A percentile compares a stretch with the other conserved stretches of the same genome.
Conservation (phyloP, 257 asterid species). For the Solanum medicagineum region DNA sequence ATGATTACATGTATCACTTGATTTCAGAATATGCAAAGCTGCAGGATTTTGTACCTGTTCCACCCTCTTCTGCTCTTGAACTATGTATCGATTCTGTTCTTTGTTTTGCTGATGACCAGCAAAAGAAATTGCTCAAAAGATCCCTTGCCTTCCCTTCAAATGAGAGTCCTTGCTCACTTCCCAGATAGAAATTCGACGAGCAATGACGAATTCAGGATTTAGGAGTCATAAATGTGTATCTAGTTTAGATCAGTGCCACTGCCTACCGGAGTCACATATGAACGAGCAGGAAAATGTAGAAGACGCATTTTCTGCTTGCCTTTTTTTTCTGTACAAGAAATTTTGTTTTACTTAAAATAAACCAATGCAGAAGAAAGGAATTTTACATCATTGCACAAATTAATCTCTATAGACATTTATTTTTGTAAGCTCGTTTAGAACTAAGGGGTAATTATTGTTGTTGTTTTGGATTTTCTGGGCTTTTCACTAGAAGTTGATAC, state of each 20-base stretch:
- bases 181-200: background rate
- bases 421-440: background rate
- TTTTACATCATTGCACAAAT: background rate
- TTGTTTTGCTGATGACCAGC: conserved; percentile 53
- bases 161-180: conserved; percentile 34
- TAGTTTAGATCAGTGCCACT: background rate
- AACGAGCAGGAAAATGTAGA: background rate
- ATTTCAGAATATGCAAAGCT: conserved; percentile 41
- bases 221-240: background rate
- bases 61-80: conserved; percentile 31
- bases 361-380: background rate
- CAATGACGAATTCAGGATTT: background rate
- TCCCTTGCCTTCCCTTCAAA: conserved; percentile 27
- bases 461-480: background rate
- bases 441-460: background rate
- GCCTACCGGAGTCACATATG: background rate
- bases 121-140: conserved; percentile 25
- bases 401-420: background rate
- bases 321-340: background rate
- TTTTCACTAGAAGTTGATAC: too few species aligned
- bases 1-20: conserved; percentile 66
- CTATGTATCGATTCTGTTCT: conserved; percentile 39
- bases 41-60: conserved; percentile 37
- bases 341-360: background rate
- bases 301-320: background rate